Evolutionary conservation across 192 early-diverging fungal species (phyloP).

Genomic region (Coemansia sp.): DNA sequence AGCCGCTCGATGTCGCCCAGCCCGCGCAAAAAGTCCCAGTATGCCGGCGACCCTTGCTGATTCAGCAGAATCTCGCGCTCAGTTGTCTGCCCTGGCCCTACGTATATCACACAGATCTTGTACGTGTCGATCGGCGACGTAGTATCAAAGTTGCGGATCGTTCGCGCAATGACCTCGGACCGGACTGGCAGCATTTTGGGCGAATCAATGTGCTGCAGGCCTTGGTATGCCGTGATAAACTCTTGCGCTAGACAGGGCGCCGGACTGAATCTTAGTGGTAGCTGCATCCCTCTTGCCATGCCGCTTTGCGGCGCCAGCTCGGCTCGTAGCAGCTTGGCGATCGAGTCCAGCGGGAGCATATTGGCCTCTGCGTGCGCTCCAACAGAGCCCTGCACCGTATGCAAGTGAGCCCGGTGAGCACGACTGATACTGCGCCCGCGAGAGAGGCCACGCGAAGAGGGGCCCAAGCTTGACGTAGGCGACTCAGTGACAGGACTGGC

Average conservation of each 20-base stretch:
- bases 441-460: conserved; percentile 11
- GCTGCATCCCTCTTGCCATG: conserved; percentile 11
- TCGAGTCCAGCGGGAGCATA: conserved; percentile 33
- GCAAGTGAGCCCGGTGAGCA: conserved; percentile 29
- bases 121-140: conserved; percentile 91
- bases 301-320: conserved; percentile 29
- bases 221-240: conserved; percentile 70
- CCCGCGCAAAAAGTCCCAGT: conserved; percentile 81
- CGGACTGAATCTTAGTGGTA: conserved; percentile 40
- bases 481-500: conserved; percentile 36
- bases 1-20: conserved; percentile 80
- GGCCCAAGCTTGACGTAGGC: conserved; percentile 49
- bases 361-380: conserved; percentile 13
- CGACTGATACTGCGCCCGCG: conserved; percentile 43
- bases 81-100: conserved; percentile 80
- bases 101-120: conserved; percentile 95
- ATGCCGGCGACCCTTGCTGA: conserved; percentile 82
- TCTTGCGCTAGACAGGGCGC: conserved; percentile 52
- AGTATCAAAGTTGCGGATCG: conserved; percentile 82
- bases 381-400: conserved; percentile 1
- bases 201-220: conserved; percentile 59
- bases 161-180: conserved; percentile 70
- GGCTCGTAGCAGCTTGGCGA: conserved; percentile 39
- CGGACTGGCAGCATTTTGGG: conserved; percentile 72
- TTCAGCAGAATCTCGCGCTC: conserved; percentile 92